Evolutionary conservation across 2,329 filamentous ascomycete genomes (phyloP).

Genomic region (Alternaria postmessia): DNA sequence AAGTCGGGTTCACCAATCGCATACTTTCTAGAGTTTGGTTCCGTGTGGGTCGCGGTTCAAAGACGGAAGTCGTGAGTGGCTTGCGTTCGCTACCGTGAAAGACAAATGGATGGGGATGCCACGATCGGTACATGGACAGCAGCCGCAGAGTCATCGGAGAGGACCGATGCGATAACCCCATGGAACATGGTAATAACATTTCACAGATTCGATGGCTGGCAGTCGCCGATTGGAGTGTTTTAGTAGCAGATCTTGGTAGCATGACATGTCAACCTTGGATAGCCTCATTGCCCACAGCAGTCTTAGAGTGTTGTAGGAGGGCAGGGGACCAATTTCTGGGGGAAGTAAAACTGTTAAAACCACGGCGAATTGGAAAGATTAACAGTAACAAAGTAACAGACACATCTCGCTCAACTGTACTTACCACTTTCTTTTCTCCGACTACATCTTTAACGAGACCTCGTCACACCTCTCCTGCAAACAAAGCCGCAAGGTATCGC

Average conservation of each 20-base stretch:
- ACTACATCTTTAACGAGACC: background rate
- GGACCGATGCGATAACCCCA: too few species aligned
- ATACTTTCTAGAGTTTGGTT: background rate
- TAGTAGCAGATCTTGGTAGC: background rate
- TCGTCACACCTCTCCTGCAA: background rate
- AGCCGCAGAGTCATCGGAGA: background rate
- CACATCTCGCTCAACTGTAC: background rate
- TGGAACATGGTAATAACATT: fast-evolving
- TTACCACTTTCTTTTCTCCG: background rate
- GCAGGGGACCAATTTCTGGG: background rate
- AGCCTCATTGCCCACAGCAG: background rate
- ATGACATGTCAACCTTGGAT: background rate
- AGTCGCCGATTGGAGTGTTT: background rate
- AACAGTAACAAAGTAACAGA: background rate
- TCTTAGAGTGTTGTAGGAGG: background rate
- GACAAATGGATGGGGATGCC: background rate
- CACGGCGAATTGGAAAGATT: background rate
- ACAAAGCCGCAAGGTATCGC: background rate
- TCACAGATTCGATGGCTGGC: too few species aligned
- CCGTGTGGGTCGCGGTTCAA: background rate
- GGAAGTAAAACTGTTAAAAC: background rate
- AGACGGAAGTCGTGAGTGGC: background rate
- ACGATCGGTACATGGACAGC: background rate
- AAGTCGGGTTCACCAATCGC: too few species aligned
- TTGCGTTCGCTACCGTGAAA: background rate